Evolutionary conservation across 345 rosid species (phyloP), one percentile per base, ranked within the genome.

Genomic region (Acer campestre): DNA sequence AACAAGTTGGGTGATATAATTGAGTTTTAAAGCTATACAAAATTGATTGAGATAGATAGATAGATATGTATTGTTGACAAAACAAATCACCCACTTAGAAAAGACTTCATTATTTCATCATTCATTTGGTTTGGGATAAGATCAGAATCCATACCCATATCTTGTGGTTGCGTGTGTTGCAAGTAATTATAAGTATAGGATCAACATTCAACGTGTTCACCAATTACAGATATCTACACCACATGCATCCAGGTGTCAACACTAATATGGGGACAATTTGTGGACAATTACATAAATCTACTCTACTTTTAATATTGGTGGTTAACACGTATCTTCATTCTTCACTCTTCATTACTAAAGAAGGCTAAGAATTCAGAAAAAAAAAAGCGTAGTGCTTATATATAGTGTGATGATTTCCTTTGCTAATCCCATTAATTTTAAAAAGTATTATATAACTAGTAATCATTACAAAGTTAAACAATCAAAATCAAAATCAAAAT

Each of bases 61-160:
- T 49, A 49, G 18, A 49, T 2, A 18, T 44, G 12, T 38, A 49
- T 9, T 38, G 67, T 64, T 81, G 75, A 81, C 75, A 73, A 73
- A 71, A 61, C 71, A 76, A 44, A 31, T 38, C 74, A 73, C 64
- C 75, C 65, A 73, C 78, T 35, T 53, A 61, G 29, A 75, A 68
- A 71, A 66, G 70, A 80, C 66, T 42, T 11, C 18, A 12, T 51
- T 55, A 14, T 46, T 6, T 42, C 2, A 38, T 17, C 73, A 73
- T 61, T 42, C 38, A 59, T 77, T 17, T 27, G 74, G 65, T 3
- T 3, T 35, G 38, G 0, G 66, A 49, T 49, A 49, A 49, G 17
- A 49, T 49, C 9, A 58, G 13, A 1, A 58, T 58, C 23, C 17
- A 7, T 13, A 42, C 22, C 7, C 23, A 20, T 58, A 58, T 58